A percentile compares a stretch with the other conserved stretches of the same genome.
phyloP scores from a whole-genome alignment of 2,329 filamentous ascomycete genomes.

The Cladosporium oxysporum region DNA sequence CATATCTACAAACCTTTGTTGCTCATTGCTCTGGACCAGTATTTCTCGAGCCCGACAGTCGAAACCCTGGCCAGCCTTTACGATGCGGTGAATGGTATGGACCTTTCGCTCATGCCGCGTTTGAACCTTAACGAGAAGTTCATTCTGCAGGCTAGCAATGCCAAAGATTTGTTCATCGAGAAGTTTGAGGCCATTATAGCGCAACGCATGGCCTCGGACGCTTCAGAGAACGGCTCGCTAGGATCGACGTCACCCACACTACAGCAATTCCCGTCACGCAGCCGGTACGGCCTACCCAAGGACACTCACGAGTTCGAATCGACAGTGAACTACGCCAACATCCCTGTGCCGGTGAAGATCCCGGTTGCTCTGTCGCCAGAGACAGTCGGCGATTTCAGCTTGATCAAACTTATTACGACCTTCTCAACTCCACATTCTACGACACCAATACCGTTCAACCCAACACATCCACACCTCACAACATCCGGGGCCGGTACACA shows the following conservation, averaged over 20 bases:
- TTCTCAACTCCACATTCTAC: slow-evolving; percentile 84
- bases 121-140: slow-evolving; percentile 81
- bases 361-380: slow-evolving; percentile 91
- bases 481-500: slow-evolving; percentile 88
- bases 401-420: slow-evolving; percentile 95
- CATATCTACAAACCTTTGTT: slow-evolving; percentile 98
- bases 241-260: slow-evolving; percentile 21
- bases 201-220: slow-evolving; percentile 69
- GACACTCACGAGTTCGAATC: slow-evolving; percentile 99
- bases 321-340: slow-evolving; percentile 91
- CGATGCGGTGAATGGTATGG: slow-evolving; percentile 93
- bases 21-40: slow-evolving; percentile 88
- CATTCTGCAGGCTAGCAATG: slow-evolving; percentile 85
- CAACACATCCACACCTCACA: slow-evolving; percentile 86
- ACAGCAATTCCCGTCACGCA: slow-evolving; percentile 31
- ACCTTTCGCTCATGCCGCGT: slow-evolving; percentile 87
- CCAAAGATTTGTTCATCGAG: slow-evolving; percentile 94
- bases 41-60: slow-evolving; percentile 86
- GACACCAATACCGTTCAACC: slow-evolving; percentile 74
- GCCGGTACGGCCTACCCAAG: slow-evolving; percentile 73
- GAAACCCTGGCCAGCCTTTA: slow-evolving; percentile 89
- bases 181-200: slow-evolving; percentile 96
- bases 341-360: slow-evolving; percentile 95
- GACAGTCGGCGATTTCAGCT: slow-evolving; percentile 94
- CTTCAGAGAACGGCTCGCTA: slow-evolving; percentile 28